Evolutionary conservation across 1,284 basidiomycete species (phyloP), one percentile per base, ranked within the genome.

Genomic region (Trametes sp.): DNA sequence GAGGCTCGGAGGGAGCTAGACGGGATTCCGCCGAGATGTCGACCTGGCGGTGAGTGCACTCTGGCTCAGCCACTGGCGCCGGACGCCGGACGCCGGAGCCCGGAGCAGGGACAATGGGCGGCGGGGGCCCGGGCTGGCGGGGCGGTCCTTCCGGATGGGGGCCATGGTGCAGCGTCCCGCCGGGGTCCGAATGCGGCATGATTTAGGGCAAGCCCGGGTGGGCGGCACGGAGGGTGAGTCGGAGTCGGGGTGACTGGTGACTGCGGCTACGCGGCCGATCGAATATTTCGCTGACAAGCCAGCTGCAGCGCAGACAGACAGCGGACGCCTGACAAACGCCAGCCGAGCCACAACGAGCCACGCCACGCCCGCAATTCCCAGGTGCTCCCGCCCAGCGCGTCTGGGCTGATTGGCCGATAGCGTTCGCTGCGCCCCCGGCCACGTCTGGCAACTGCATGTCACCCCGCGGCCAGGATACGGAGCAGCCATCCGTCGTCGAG

Each of bases 131-230:
- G 61, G 63, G 13, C 51, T 19, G 21, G 54, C 54, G 66, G 59
- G 62, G 50, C 66, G n/a, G 52, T 24, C 31, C 53, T 67, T 46
- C 66, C 66, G 26, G 33, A 59, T 52, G 33, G 13, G 58, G 57
- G 24, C 52, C 26, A 54, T 61, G 58, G 66, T 64, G 60, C 59
- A 16, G 57, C 56, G 65, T 46, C 61, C 67, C 65, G 65, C 61
- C 62, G 38, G n/a, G 26, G 61, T 45, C 66, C 61, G 5, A 44
- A 53, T 53, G 54, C 28, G 57, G 66, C 3, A 50, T 46, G 61
- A n/a, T 65, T 67, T 64, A 67, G 65, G 67, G 67, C 66, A 70
- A 67, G 69, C 28, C 53, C 67, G 66, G 66, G 62, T 38, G 62
- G 59, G 61, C 67, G 69, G 67, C 52, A 63, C 63, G 65, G 63